phyloP scores from a whole-genome alignment of 2,329 filamentous ascomycete species.

The Penicillium sclerotiorum region DNA sequence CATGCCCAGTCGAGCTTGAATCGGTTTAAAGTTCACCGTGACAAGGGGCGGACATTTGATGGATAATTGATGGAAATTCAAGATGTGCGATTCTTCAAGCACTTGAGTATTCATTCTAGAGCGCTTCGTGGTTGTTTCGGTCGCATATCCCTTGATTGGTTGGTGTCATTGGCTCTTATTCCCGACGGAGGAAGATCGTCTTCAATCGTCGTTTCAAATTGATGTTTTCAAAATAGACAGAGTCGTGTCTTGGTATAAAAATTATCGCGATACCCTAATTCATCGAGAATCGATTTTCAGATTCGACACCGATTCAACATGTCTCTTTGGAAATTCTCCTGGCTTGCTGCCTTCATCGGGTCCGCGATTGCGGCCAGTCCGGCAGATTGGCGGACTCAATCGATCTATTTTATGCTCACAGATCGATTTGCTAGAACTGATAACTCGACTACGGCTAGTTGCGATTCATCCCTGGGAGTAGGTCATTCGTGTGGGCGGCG shows the following conservation, averaged over 20 bases:
- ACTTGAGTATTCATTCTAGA: background rate
- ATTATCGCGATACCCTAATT: background rate
- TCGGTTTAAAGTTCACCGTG: background rate
- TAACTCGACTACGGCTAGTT: conserved; percentile 38
- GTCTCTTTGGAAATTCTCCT: conserved; percentile 19
- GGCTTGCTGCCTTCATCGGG: conserved; percentile 23
- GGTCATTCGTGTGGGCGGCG: too few species aligned
- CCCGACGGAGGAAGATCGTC: background rate
- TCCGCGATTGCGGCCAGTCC: conserved; percentile 34
- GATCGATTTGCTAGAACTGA: conserved; percentile 50
- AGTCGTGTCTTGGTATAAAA: background rate
- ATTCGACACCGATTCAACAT: conserved; percentile 14
- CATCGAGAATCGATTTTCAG: background rate
- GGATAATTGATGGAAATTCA: conserved; percentile 1
- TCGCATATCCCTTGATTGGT: background rate
- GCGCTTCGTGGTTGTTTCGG: background rate
- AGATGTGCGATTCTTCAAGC: conserved; percentile 1
- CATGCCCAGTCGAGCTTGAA: background rate
- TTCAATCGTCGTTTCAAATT: conserved; percentile 6
- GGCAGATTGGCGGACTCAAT: conserved; percentile 45
- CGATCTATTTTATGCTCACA: conserved; percentile 51
- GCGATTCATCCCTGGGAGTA: conserved; percentile 30
- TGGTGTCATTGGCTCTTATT: background rate
- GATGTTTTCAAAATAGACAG: background rate
- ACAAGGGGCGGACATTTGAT: conserved; percentile 13